These are phyloP conservation scores for Ogataea pignaliae DNA, from an alignment of 805 yeast genomes.

Conservation along the genomic window DNA sequence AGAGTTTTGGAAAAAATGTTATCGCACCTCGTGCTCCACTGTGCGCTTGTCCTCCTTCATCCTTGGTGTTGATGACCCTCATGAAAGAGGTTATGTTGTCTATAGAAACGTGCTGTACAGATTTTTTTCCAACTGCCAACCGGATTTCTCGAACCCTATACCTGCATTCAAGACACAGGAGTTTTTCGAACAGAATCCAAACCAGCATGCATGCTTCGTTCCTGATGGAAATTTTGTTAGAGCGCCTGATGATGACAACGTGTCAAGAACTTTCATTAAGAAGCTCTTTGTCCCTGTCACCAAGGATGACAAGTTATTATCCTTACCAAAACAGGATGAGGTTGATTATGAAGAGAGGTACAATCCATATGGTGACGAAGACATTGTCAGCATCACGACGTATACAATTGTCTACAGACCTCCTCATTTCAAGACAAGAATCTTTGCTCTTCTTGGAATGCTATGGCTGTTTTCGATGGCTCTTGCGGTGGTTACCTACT, in stretches of 20 bases:
- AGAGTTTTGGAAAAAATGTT: slow-evolving; percentile 53
- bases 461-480: slow-evolving; percentile 45
- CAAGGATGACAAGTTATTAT: slow-evolving; percentile 61
- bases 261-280: slow-evolving; percentile 58
- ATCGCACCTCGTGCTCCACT: slow-evolving; percentile 48
- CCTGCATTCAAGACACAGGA: slow-evolving; percentile 40
- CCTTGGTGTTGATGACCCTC: slow-evolving; percentile 53
- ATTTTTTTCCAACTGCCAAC: slow-evolving; percentile 21
- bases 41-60: slow-evolving; percentile 82
- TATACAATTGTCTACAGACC: slow-evolving; percentile 86
- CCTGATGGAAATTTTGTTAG: slow-evolving; percentile 81
- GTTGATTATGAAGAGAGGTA: slow-evolving; percentile 23
- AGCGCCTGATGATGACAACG: slow-evolving; percentile 81
- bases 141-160: slow-evolving; percentile 55
- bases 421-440: slow-evolving; percentile 61
- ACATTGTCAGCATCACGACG: slow-evolving; percentile 28
- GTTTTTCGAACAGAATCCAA: slow-evolving; percentile 39
- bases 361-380: slow-evolving; percentile 34
- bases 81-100: slow-evolving; percentile 65
- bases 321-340: slow-evolving; percentile 31
- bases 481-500: slow-evolving; percentile 22
- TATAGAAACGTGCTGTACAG: slow-evolving; percentile 49
- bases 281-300: slow-evolving; percentile 80
- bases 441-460: slow-evolving; percentile 41
- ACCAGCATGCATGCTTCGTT: slow-evolving; percentile 53